phyloP scores from a whole-genome alignment of 352 stramenopile species.

The Phytopythium chamaehyphon region DNA sequence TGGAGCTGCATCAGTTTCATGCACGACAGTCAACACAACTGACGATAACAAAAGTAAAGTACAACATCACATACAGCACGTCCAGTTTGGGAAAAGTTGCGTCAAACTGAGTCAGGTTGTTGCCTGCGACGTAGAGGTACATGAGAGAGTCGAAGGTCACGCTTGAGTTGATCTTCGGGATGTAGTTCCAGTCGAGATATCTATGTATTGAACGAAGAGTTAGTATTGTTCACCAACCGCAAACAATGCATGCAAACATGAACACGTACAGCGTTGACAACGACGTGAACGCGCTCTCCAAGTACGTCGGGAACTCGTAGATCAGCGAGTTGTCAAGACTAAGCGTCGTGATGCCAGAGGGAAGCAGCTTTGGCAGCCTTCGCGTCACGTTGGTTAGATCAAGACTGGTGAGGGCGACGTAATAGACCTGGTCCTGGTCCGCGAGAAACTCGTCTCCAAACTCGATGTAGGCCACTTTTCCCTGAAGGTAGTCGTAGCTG shows the following conservation, averaged over 20 bases:
- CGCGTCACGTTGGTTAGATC: conserved; percentile 16
- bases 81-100: conserved; percentile 16
- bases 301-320: conserved; percentile 13
- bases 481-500: conserved; percentile 13
- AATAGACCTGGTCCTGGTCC: conserved; percentile 11
- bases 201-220: conserved; percentile 5
- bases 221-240: neutral
- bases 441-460: conserved; percentile 17
- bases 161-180: conserved; percentile 14
- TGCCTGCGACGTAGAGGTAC: conserved; percentile 10
- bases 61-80: conserved; percentile 14
- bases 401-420: conserved; percentile 14
- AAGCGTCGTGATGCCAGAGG: conserved; percentile 12
- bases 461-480: conserved; percentile 16
- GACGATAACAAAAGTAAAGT: neutral
- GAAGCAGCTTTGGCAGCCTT: conserved; percentile 17
- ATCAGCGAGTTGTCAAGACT: conserved; percentile 23
- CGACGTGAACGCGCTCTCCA: conserved; percentile 11
- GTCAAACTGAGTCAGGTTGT: conserved; percentile 17
- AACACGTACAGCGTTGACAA: conserved; percentile 14
- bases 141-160: conserved; percentile 11
- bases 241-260: neutral
- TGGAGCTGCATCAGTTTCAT: neutral
- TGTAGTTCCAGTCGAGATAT: conserved; percentile 18
- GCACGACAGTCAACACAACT: too few relatives aligned